Evolutionary conservation across 179 eudicot genomes (phyloP), one percentile per base, ranked within the genome.

Genomic region (Beta macrorhiza): DNA sequence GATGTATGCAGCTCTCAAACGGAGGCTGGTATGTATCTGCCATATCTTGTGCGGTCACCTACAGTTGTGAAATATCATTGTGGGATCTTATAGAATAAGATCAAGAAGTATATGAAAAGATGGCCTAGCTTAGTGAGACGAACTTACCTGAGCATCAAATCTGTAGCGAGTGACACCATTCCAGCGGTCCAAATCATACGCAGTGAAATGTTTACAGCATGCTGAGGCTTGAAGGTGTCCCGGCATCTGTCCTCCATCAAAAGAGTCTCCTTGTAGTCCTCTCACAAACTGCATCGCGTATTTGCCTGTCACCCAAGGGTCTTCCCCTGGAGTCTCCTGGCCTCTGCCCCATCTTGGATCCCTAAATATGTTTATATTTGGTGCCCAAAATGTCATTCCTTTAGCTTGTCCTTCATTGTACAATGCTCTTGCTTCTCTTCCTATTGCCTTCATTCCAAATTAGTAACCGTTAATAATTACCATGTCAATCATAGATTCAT

Each of bases 261-360:
- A 86, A 16, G 87, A 73, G 84, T 95, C 97, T 0, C 99, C 99
- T 77, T 96, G 97, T 2, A 96, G 25, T 9, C 99, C 99, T 74
- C 99, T 84, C 0, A 93, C 98, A 71, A 79, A 96, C 2, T 93
- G 72, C 16, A 92, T 91, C 16, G 97, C 90, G 13, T 93, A 96
- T 71, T 82, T 88, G 0, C 92, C 91, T 0, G 84, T 79, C 14
- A 96, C 81, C 81, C 87, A 25, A 2, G 99, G 99, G 79, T 94
- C 98, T 80, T 96, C 98, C 1, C 99, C 99, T 0, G 98, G 94
- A 3, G 98, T 95, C 81, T 95, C 99, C 55, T 93, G 99, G 19
- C 99, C 99, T 80, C 98, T 86, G 11, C 99, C 99, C 99, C 99
- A 96, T 64, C 99, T 86, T 11, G 99, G 99, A 76, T 96, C 99